Conservation (phyloP, 2,329 filamentous ascomycete species). For the Ilyonectria destructans region DNA sequence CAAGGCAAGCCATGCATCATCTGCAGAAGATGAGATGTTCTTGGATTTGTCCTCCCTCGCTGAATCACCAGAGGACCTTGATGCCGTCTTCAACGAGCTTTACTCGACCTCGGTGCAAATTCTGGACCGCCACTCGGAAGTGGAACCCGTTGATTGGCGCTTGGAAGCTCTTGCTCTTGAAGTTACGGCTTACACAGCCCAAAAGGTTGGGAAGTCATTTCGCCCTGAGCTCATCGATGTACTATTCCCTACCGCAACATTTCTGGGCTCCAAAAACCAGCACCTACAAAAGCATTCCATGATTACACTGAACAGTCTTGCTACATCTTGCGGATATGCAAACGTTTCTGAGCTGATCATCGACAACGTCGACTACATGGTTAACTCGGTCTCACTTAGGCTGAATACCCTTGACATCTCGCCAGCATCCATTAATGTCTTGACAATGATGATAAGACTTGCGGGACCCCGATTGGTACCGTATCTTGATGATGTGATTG, state of each 20-base stretch:
- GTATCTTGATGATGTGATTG: slow-evolving; percentile 92
- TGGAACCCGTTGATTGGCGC: slow-evolving; percentile 75
- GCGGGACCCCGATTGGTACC: slow-evolving; percentile 87
- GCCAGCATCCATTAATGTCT: slow-evolving; percentile 89
- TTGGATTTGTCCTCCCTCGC: slow-evolving; percentile 67
- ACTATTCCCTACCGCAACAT: slow-evolving; percentile 92
- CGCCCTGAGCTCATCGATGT: slow-evolving; percentile 90
- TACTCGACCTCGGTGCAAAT: slow-evolving; percentile 79
- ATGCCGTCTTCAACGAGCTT: slow-evolving; percentile 73
- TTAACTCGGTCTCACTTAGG: slow-evolving; percentile 91
- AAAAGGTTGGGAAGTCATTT: slow-evolving; percentile 78
- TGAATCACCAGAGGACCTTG: slow-evolving; percentile 59
- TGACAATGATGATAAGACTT: slow-evolving; percentile 94
- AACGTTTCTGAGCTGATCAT: slow-evolving; percentile 86
- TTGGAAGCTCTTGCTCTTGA: slow-evolving; percentile 87
- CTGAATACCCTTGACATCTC: slow-evolving; percentile 94
- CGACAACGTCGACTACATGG: slow-evolving; percentile 95
- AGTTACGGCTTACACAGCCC: slow-evolving; percentile 82
- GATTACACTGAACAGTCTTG: slow-evolving; percentile 85
- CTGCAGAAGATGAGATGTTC: slow-evolving; percentile 76
- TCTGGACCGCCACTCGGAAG: slow-evolving; percentile 70
- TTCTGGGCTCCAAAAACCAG: slow-evolving; percentile 80
- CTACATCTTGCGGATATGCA: slow-evolving; percentile 80
- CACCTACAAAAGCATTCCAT: slow-evolving; percentile 86
- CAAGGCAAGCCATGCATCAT: slow-evolving; percentile 68